Percentiles rank a stretch among this genome's conserved stretches.
Evolutionary conservation across 176 grass and related monocot species (phyloP).

Genomic region (Cenchrus purpureus): DNA sequence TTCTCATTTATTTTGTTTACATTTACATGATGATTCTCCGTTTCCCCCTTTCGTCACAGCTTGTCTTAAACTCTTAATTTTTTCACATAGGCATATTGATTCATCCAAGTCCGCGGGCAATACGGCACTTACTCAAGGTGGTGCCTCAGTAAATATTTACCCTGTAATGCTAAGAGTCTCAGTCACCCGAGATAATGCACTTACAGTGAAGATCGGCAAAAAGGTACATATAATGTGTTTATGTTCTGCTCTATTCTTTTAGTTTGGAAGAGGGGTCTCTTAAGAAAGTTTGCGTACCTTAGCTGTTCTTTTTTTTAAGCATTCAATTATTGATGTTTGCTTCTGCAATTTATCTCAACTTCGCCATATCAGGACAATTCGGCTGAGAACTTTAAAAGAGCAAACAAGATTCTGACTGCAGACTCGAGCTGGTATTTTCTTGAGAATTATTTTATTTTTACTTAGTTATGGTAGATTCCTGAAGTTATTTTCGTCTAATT

Average conservation of each 20-base stretch:
- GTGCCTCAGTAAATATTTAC: constrained; percentile 63
- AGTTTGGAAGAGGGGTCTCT: constrained; percentile 28
- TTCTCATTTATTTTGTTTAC: constrained; percentile 8
- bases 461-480: constrained; percentile 7
- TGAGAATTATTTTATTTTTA: constrained; percentile 14
- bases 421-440: constrained; percentile 70
- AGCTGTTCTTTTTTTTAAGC: not conserved
- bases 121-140: constrained; percentile 31
- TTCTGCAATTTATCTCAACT: not conserved
- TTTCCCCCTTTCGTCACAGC: constrained; percentile 20
- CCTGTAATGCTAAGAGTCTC: constrained; percentile 83
- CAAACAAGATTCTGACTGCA: constrained; percentile 75
- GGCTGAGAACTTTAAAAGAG: constrained; percentile 82
- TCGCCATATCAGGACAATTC: constrained; percentile 74
- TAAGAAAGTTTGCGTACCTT: constrained; percentile 15
- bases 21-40: not conserved
- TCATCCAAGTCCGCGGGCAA: constrained; percentile 34
- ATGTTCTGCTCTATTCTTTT: constrained; percentile 29
- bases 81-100: constrained; percentile 51
- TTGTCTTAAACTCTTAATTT: constrained; percentile 20
- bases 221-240: constrained; percentile 57
- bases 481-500: constrained; percentile 25
- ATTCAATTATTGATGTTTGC: not conserved
- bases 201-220: constrained; percentile 84
- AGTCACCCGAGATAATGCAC: constrained; percentile 56